Base-by-base conservation (phyloP, 2,329 filamentous ascomycete genomes). In the Cytospora schulzeri region DNA sequence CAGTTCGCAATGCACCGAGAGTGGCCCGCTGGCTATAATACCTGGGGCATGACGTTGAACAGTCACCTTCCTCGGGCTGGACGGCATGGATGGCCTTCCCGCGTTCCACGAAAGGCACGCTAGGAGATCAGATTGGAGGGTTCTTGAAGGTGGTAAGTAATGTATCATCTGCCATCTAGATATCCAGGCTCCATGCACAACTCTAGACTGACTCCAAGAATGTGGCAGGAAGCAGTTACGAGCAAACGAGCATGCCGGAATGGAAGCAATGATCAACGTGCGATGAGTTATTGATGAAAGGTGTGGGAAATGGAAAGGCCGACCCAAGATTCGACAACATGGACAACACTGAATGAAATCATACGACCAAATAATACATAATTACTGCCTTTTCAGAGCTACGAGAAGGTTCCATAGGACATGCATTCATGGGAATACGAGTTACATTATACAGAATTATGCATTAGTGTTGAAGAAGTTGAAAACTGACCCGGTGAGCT, bases 251-350 rank as follows among this genome's bases (percentile, higher is more conserved):
- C 2, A 12, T 17, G 41, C 22, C n/a, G 11, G 4, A 24, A 22
- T 48, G 38, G 17, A 7, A 48, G 12, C 11, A 22, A 22, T 22
- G 6, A 4, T 11, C n/a, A 48, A 48, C 6, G n/a, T 4, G 12
- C 7, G n/a, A 22, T 9, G n/a, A n/a, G 2, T 24, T 11, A n/a
- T n/a, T n/a, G n/a, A n/a, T n/a, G n/a, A n/a, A n/a, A n/a, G n/a
- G n/a, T n/a, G n/a, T n/a, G n/a, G n/a, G n/a, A n/a, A n/a, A n/a
- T n/a, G n/a, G n/a, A n/a, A n/a, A n/a, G n/a, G n/a, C n/a, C n/a
- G n/a, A 41, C 15, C 4, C 19, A 6, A n/a, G 17, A 19, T 19
- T 17, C 17, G 58, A 81, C 84, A 54, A 73, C n/a, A n/a, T n/a
- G n/a, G n/a, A n/a, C n/a, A n/a, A n/a, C n/a, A n/a, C n/a, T n/a